These are phyloP conservation scores for Ceratocystis albifundus DNA, from an alignment of 2,329 filamentous ascomycete species.

Conservation along the genomic window DNA sequence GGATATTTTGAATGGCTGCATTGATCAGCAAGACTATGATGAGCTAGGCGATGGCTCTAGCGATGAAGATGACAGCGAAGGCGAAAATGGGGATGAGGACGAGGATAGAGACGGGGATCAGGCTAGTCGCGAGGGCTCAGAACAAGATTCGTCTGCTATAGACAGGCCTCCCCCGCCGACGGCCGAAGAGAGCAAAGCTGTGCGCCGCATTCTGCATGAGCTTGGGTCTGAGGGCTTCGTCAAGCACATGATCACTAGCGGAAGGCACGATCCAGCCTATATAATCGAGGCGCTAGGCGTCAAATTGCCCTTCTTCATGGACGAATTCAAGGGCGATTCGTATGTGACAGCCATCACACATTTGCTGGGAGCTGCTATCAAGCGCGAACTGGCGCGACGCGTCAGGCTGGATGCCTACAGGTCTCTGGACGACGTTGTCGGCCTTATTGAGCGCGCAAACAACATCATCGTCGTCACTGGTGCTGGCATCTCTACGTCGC, in stretches of 20 bases:
- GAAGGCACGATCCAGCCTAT: constrained; percentile 2
- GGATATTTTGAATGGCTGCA: constrained; percentile 23
- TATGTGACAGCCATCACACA: constrained; percentile 13
- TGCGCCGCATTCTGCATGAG: constrained; percentile 18
- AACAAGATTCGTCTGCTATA: neutral
- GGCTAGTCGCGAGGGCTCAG: neutral
- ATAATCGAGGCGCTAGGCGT: constrained; percentile 18
- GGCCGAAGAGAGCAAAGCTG: constrained; percentile 3
- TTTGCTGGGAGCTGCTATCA: constrained; percentile 64
- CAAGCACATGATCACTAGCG: constrained; percentile 12
- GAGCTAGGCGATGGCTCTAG: neutral
- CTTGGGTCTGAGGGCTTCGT: constrained; percentile 15
- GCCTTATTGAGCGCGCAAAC: constrained; percentile 57
- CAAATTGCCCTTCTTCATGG: constrained; percentile 14
- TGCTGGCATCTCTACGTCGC: constrained; percentile 88
- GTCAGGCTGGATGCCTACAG: constrained; percentile 72
- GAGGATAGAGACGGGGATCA: neutral
- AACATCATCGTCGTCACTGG: constrained; percentile 93
- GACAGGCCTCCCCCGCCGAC: neutral
- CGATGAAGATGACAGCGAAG: neutral
- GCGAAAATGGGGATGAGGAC: neutral
- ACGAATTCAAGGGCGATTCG: constrained; percentile 10
- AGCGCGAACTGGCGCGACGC: constrained; percentile 68
- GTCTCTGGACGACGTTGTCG: constrained; percentile 74
- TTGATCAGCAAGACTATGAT: neutral